A percentile compares a stretch with the other conserved stretches of the same genome.
phyloP scores from a whole-genome alignment of 345 rosid species.

The Angophora floribunda region DNA sequence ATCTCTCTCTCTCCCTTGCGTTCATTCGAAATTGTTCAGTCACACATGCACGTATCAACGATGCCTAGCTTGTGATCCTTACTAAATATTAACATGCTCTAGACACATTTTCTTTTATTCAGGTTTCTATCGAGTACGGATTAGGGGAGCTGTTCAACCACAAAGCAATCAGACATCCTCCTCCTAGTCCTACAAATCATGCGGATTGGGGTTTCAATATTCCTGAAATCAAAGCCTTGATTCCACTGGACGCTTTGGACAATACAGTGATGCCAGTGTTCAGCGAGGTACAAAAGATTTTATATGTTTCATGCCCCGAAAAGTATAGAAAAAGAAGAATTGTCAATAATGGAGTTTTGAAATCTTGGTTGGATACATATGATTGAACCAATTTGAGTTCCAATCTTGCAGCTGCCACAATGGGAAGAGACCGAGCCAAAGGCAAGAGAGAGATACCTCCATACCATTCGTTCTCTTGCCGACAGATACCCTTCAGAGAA shows the following conservation, averaged over 20 bases:
- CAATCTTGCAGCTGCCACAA: constrained; percentile 39
- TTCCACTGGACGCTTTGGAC: constrained; percentile 60
- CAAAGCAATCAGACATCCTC: constrained; percentile 54
- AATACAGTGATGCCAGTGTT: constrained; percentile 26
- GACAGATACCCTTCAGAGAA: constrained; percentile 76
- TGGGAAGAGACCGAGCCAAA: constrained; percentile 53
- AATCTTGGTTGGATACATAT: background rate
- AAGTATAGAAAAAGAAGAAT: background rate
- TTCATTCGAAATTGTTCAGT: background rate
- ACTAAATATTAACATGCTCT: background rate
- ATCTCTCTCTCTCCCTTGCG: background rate
- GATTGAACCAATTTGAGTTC: background rate
- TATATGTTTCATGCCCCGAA: background rate
- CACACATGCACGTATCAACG: background rate
- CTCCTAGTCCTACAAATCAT: constrained; percentile 20
- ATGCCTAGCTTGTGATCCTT: background rate
- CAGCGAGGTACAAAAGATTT: constrained; percentile 29
- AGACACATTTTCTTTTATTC: background rate
- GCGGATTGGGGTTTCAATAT: constrained; percentile 42
- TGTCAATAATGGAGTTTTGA: background rate
- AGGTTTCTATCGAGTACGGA: constrained; percentile 77
- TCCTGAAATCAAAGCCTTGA: constrained; percentile 46
- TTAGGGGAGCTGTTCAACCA: constrained; percentile 66
- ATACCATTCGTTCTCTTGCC: constrained; percentile 46
- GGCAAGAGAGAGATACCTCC: constrained; percentile 45